Evolutionary conservation across 73 alveolate species (phyloP).

Genomic region (Tetrahymena malaccensis): DNA sequence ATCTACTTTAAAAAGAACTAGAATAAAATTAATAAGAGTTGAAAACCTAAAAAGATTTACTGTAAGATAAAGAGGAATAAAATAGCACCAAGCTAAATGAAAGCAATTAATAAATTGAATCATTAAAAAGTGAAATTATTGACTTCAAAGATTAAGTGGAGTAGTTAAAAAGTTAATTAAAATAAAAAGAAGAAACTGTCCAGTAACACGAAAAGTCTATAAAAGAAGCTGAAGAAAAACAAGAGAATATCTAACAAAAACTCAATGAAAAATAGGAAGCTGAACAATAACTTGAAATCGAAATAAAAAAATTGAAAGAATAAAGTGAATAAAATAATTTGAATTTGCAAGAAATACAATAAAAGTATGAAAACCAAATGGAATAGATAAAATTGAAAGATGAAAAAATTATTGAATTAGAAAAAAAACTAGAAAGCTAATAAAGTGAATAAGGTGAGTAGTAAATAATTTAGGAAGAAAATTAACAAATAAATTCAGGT

Average conservation of each 20-base stretch:
- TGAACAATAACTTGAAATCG: not conserved
- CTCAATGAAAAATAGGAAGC: not conserved
- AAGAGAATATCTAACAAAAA: not conserved
- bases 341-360: not conserved
- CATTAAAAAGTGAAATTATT: not conserved
- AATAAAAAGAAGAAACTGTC: not conserved
- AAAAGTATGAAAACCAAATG: not conserved
- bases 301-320: not conserved
- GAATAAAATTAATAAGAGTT: not conserved
- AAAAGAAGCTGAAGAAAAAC: not conserved
- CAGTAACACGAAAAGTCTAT: not conserved
- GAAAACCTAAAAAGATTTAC: not conserved
- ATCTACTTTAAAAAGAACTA: too few species aligned
- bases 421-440: not conserved
- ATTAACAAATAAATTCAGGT: not conserved
- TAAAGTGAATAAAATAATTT: not conserved
- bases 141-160: not conserved
- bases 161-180: too few species aligned
- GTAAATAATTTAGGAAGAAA: not conserved
- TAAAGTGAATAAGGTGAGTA: not conserved
- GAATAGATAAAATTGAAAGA: not conserved
- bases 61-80: not conserved
- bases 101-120: not conserved
- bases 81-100: not conserved
- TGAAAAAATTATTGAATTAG: not conserved